These are phyloP conservation scores for Protea cynaroides DNA, from an alignment of 164 flowering plant genomes.

Conservation along the genomic window DNA sequence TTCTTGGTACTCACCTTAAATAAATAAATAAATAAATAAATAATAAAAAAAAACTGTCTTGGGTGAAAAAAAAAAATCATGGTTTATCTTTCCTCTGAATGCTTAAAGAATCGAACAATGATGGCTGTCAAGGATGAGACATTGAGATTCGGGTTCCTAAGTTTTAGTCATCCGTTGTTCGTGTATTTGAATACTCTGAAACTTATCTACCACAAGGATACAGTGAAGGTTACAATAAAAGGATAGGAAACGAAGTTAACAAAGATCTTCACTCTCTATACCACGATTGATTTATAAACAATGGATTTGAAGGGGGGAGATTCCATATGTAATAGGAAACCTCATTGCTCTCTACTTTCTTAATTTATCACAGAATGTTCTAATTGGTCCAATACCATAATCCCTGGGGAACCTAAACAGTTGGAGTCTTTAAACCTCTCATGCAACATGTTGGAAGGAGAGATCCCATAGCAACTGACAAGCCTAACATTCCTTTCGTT, in stretches of 20 bases:
- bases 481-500: conserved; percentile 20
- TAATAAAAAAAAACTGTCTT: too few species aligned
- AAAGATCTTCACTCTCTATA: conserved; percentile 38
- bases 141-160: too few species aligned
- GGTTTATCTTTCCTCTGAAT: conserved; percentile 25
- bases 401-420: conserved; percentile 25
- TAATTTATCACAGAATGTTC: conserved; percentile 33
- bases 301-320: conserved; percentile 36
- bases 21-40: too few species aligned
- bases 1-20: too few species aligned
- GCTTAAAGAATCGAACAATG: conserved; percentile 35
- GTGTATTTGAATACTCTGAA: too few species aligned
- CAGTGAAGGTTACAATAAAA: conserved; percentile 36
- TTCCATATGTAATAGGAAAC: conserved; percentile 39
- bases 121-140: too few species aligned
- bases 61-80: too few species aligned
- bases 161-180: too few species aligned
- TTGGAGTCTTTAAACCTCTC: conserved; percentile 31
- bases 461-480: conserved; percentile 23
- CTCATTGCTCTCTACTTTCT: conserved; percentile 37
- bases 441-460: conserved; percentile 23
- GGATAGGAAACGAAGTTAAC: conserved; percentile 30
- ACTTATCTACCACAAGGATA: too few species aligned
- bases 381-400: conserved; percentile 31
- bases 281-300: conserved; percentile 43